Evolutionary conservation across 192 early-diverging fungal species (phyloP).

Genomic region (Pecoramyces ruminantium): DNA sequence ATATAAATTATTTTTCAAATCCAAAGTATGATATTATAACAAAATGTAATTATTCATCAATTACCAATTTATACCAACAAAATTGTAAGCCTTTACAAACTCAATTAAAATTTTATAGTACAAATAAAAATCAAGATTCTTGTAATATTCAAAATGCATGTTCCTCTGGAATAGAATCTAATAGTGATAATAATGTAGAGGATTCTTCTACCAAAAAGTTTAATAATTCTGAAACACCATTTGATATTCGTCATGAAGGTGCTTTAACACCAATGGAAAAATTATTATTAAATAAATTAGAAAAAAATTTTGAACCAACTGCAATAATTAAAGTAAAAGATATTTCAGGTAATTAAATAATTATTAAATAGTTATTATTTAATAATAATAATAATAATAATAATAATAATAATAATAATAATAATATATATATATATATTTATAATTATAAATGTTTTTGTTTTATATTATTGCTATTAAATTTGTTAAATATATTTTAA

Average conservation of each 20-base stretch:
- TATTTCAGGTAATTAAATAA: constrained; percentile 54
- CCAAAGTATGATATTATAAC: no score
- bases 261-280: background rate
- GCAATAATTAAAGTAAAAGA: constrained; percentile 53
- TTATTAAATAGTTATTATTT: no score
- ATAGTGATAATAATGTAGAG: no score
- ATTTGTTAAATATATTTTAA: no score
- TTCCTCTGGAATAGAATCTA: background rate
- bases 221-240: background rate
- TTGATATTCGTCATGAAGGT: background rate
- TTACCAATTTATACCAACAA: background rate
- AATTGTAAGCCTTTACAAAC: background rate
- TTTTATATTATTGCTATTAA: no score
- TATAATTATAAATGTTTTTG: no score
- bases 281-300: constrained; percentile 37
- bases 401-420: no score
- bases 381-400: no score
- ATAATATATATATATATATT: no score
- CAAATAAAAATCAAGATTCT: background rate
- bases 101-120: background rate
- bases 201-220: background rate
- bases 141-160: background rate
- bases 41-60: no score
- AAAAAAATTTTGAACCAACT: constrained; percentile 42
- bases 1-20: no score